Evolutionary conservation across 2,329 filamentous ascomycete genomes (phyloP).

Genomic region (Fusarium sp.): DNA sequence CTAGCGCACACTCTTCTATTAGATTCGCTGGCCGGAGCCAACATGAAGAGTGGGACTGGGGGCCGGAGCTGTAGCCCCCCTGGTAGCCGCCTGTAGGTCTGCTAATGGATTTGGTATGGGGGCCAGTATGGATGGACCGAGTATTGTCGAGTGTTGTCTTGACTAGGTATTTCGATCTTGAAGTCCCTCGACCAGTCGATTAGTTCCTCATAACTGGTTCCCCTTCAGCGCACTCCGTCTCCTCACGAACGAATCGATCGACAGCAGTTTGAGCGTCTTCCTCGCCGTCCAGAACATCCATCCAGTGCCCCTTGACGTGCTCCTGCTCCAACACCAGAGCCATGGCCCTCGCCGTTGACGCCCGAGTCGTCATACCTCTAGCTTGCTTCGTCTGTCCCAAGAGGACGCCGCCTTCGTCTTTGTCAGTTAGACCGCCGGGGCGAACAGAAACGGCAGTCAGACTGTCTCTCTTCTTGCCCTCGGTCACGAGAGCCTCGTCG

Average conservation of each 20-base stretch:
- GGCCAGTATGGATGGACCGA: background rate
- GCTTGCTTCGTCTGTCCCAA: slow-evolving; percentile 54
- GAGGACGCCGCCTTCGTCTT: slow-evolving; percentile 56
- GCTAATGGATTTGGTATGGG: background rate
- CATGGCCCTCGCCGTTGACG: slow-evolving; percentile 66
- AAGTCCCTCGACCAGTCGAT: background rate
- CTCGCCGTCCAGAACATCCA: slow-evolving; percentile 63
- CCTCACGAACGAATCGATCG: slow-evolving; percentile 39
- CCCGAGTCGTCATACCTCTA: slow-evolving; percentile 60
- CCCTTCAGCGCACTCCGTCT: slow-evolving; percentile 41
- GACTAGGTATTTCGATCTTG: background rate
- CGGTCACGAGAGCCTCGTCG: slow-evolving; percentile 62
- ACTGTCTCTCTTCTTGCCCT: slow-evolving; percentile 50
- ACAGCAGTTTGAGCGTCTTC: slow-evolving; percentile 50
- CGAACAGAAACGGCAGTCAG: slow-evolving; percentile 62
- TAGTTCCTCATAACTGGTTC: slow-evolving; percentile 33
- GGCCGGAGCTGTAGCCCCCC: background rate
- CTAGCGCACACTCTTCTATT: slow-evolving; percentile 20
- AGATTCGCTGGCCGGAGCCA: background rate
- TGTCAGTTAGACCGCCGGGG: slow-evolving; percentile 59
- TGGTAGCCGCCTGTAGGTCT: background rate
- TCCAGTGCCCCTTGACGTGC: slow-evolving; percentile 57
- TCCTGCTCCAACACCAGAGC: slow-evolving; percentile 59
- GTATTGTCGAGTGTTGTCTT: background rate
- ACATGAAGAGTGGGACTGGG: slow-evolving; percentile 13